These are phyloP conservation scores for Skeletonema potamos DNA, from an alignment of 108 stramenopile species.

Conservation along the genomic window DNA sequence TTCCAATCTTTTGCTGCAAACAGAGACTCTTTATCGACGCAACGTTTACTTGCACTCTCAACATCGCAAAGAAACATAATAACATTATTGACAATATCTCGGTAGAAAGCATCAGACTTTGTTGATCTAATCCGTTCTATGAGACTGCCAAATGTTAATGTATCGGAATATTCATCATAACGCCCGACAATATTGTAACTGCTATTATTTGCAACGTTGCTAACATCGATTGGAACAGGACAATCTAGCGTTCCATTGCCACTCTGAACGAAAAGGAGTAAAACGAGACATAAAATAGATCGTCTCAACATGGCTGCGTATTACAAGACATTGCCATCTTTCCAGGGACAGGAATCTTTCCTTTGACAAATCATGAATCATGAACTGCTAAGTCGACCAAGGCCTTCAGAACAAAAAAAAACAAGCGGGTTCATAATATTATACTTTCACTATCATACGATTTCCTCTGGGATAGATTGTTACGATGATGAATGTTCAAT, in stretches of 20 bases:
- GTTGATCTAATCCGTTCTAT: conserved; percentile 14
- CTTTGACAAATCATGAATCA: too few species aligned
- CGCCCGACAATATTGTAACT: conserved; percentile 7
- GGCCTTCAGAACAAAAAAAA: too few species aligned
- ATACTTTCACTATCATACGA: too few species aligned
- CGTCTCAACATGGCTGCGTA: not conserved
- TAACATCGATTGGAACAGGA: conserved; percentile 22
- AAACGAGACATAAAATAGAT: not conserved
- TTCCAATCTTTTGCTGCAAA: conserved; percentile 42
- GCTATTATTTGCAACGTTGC: not conserved
- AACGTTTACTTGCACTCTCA: conserved; percentile 28
- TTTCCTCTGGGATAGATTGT: too few species aligned
- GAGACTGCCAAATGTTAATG: not conserved
- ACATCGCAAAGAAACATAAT: conserved; percentile 46
- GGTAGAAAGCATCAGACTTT: conserved; percentile 37
- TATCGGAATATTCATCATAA: conserved; percentile 25
- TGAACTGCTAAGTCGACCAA: too few species aligned
- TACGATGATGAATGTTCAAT: too few species aligned
- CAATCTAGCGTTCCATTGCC: conserved; percentile 4
- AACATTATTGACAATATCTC: conserved; percentile 33
- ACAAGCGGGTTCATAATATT: too few species aligned
- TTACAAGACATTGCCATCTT: too few species aligned
- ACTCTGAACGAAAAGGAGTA: conserved; percentile 2
- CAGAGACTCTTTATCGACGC: conserved; percentile 27
- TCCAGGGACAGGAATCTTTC: too few species aligned